These are phyloP conservation scores for Cinchona pubescens DNA, from an alignment of 257 asterid species.

Conservation along the genomic window DNA sequence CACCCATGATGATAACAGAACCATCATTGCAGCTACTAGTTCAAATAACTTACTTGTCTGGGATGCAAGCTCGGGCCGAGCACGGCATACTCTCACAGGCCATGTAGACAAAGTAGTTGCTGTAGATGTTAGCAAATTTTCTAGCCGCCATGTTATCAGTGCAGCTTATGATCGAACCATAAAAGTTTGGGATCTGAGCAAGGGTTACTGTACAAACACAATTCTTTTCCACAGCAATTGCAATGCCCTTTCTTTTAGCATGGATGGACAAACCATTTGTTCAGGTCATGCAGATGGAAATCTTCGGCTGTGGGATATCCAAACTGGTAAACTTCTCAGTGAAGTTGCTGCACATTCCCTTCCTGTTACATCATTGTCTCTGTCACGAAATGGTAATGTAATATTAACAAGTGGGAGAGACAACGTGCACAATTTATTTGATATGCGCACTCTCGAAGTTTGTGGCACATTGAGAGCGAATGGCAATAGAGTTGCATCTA, in stretches of 20 bases:
- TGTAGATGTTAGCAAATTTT: constrained; percentile 74
- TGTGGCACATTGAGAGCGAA: constrained; percentile 65
- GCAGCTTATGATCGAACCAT: constrained; percentile 94
- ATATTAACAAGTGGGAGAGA: constrained; percentile 94
- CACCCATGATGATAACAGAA: constrained; percentile 75
- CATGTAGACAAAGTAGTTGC: constrained; percentile 89
- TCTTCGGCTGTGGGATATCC: constrained; percentile 83
- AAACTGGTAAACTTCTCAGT: constrained; percentile 72
- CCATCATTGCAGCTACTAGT: constrained; percentile 82
- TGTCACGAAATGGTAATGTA: constrained; percentile 72
- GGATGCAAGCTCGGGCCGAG: constrained; percentile 70
- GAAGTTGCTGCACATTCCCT: constrained; percentile 86
- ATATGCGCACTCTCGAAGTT: constrained; percentile 74
- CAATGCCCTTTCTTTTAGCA: constrained; percentile 77
- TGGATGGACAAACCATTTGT: constrained; percentile 78
- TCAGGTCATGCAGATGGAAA: constrained; percentile 71
- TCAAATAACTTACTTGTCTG: constrained; percentile 72
- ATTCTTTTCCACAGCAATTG: constrained; percentile 81
- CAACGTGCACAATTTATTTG: constrained; percentile 78
- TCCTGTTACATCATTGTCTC: constrained; percentile 73
- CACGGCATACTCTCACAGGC: constrained; percentile 82
- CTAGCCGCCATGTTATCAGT: constrained; percentile 70
- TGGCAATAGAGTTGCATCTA: constrained; percentile 67
- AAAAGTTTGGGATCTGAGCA: constrained; percentile 92
- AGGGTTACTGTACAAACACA: constrained; percentile 75